A percentile compares a stretch with the other conserved stretches of the same genome.
Evolutionary conservation across 2,329 filamentous ascomycete species (phyloP).

Genomic region (Penicillium sp.): DNA sequence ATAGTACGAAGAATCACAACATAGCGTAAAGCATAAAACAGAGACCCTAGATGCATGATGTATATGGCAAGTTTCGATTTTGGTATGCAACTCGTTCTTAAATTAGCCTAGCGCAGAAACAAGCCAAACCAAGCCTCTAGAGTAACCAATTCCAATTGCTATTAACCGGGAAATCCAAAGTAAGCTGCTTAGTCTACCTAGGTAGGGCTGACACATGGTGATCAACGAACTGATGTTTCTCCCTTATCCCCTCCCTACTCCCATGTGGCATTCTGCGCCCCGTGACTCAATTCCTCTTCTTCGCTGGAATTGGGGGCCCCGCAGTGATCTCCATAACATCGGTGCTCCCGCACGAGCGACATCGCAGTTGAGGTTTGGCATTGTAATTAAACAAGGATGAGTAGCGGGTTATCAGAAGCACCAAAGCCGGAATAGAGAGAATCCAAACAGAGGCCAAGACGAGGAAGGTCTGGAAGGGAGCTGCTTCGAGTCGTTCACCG

Average conservation of each 20-base stretch:
- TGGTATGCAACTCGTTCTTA: neutral
- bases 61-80: neutral
- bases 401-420: neutral
- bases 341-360: neutral
- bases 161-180: neutral
- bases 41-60: neutral
- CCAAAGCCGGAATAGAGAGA: neutral
- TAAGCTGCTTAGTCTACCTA: neutral
- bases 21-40: neutral
- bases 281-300: neutral
- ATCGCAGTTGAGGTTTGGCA: neutral
- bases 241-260: neutral
- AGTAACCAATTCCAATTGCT: neutral
- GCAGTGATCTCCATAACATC: neutral
- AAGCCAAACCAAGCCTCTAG: neutral
- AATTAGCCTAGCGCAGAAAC: neutral
- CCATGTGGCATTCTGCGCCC: neutral
- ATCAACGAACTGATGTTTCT: neutral
- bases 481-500: neutral
- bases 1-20: neutral
- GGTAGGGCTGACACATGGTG: neutral
- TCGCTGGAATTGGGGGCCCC: neutral
- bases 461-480: neutral
- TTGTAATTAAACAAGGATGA: neutral
- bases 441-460: neutral